Evolutionary conservation across 2,329 filamentous ascomycete genomes (phyloP).

Genomic region (Xylaria sp.): DNA sequence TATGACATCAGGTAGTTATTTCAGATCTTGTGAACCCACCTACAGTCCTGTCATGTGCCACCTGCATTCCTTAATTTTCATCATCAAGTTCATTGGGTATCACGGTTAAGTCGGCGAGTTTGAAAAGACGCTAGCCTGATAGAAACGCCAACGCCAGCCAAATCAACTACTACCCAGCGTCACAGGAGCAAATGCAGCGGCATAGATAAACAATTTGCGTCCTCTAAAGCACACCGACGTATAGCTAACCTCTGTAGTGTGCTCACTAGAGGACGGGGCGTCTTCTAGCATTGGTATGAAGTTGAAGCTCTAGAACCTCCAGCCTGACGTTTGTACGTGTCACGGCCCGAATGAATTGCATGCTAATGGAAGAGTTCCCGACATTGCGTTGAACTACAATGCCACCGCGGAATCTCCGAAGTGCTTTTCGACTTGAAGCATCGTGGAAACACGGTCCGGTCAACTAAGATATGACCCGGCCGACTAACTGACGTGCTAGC

Average conservation of each 20-base stretch:
- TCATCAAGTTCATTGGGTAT: not conserved
- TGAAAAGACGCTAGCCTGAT: not conserved
- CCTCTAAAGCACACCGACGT: not conserved
- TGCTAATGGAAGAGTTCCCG: not conserved
- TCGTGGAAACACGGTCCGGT: not conserved
- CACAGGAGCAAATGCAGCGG: not conserved
- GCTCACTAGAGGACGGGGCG: not conserved
- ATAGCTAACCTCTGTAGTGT: not conserved
- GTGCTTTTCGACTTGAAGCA: not conserved
- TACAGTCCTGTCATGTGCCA: not conserved
- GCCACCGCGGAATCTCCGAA: not conserved
- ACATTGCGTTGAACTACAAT: not conserved
- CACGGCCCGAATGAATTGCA: slow-evolving; percentile 6
- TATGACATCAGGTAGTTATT: not conserved
- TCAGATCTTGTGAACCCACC: not conserved
- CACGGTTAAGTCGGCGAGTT: not conserved
- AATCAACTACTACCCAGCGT: not conserved
- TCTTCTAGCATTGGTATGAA: not conserved
- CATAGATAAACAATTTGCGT: not conserved
- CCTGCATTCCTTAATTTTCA: not conserved
- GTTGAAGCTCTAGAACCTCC: not conserved
- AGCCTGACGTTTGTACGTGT: not conserved
- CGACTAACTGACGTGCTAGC: not conserved
- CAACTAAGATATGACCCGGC: not conserved
- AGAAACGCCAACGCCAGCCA: not conserved